Percentiles rank a stretch among this genome's conserved stretches.
Evolutionary conservation across 1,284 basidiomycete genomes (phyloP).

Genomic region (Cutaneotrichosporon spelunceum): DNA sequence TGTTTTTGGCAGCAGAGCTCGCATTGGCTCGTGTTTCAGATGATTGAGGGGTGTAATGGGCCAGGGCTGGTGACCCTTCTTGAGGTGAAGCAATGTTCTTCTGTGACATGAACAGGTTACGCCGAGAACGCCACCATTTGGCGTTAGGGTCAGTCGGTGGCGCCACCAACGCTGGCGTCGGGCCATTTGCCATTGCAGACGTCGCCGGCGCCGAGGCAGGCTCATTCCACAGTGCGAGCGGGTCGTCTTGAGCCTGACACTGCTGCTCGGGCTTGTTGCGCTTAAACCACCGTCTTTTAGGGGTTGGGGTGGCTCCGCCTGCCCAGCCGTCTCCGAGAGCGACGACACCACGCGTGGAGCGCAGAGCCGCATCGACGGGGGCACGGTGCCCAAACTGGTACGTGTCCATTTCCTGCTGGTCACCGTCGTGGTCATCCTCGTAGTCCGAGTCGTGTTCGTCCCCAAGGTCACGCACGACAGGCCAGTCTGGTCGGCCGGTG

Average conservation of each 20-base stretch:
- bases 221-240: slow-evolving; percentile 16
- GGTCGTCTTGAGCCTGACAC: slow-evolving; percentile 10
- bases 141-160: slow-evolving; percentile 6
- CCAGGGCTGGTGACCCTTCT: background rate
- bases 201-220: background rate
- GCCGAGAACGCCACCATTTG: slow-evolving; percentile 24
- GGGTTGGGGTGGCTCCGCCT: slow-evolving; percentile 25
- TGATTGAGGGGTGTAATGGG: background rate
- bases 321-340: slow-evolving; percentile 47
- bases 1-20: background rate
- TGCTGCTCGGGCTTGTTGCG: slow-evolving; percentile 9
- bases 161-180: background rate
- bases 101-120: slow-evolving; percentile 19
- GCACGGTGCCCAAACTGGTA: slow-evolving; percentile 23
- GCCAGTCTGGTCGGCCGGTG: slow-evolving; percentile 14
- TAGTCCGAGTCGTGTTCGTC: slow-evolving; percentile 6
- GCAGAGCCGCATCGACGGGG: slow-evolving; percentile 28
- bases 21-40: background rate
- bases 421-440: slow-evolving; percentile 11
- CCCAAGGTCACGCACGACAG: slow-evolving; percentile 12
- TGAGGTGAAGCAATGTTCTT: slow-evolving; percentile 5
- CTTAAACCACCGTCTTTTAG: slow-evolving; percentile 18
- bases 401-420: slow-evolving; percentile 23
- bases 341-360: slow-evolving; percentile 39
- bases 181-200: background rate